These are phyloP conservation scores for Xylaria sp. DNA, from an alignment of 2,329 filamentous ascomycete species.

Conservation along the genomic window DNA sequence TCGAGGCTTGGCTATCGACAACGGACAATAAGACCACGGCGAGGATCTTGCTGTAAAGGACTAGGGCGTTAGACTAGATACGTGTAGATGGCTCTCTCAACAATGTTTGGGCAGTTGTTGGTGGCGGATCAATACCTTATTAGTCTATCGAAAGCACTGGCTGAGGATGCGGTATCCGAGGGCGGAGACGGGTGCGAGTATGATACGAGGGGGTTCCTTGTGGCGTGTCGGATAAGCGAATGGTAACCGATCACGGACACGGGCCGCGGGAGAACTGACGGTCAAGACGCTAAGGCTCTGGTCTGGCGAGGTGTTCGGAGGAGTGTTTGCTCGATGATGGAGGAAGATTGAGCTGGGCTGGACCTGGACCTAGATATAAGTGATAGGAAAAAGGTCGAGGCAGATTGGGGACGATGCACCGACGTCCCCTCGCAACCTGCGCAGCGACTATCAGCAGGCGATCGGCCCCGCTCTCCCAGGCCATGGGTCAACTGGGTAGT, in stretches of 20 bases:
- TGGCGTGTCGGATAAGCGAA: background rate
- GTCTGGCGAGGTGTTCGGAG: background rate
- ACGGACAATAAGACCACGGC: background rate
- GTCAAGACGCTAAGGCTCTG: background rate
- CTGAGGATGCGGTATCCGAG: background rate
- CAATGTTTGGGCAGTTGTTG: background rate
- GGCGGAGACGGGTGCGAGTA: background rate
- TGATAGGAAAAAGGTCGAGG: background rate
- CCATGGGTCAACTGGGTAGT: no score
- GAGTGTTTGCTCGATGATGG: background rate
- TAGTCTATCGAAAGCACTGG: background rate
- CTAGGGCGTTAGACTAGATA: background rate
- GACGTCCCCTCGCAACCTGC: no score
- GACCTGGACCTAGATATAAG: background rate
- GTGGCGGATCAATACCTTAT: slow-evolving; percentile 10
- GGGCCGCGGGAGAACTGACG: background rate
- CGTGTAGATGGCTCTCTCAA: background rate
- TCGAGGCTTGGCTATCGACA: background rate
- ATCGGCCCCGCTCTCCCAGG: background rate
- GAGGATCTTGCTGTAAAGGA: slow-evolving; percentile 6
- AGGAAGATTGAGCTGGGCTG: background rate
- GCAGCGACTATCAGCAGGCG: slow-evolving; percentile 16
- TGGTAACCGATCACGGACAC: background rate
- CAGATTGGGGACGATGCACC: background rate
- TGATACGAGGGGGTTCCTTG: background rate